Conservation (phyloP, 2,329 filamentous ascomycete genomes). For the Penicillium hesseltinei region DNA sequence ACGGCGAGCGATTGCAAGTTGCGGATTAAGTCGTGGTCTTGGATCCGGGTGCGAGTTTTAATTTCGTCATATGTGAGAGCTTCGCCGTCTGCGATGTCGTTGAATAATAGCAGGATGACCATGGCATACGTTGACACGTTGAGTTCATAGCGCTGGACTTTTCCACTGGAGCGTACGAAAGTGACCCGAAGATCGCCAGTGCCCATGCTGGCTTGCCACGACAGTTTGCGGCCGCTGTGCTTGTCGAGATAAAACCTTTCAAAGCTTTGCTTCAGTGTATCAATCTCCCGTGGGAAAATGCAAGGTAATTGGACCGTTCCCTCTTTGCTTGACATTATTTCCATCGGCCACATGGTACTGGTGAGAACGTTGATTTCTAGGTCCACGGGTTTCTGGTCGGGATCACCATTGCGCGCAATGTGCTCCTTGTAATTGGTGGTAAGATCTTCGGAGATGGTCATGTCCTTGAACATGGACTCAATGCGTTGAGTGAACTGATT, state of each 20-base stretch:
- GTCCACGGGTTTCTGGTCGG: constrained; percentile 66
- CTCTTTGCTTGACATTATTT: constrained; percentile 69
- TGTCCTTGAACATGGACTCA: constrained; percentile 97
- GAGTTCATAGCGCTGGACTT: constrained; percentile 78
- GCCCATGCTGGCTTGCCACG: constrained; percentile 75
- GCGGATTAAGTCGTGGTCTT: constrained; percentile 68
- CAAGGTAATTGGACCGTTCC: constrained; percentile 52
- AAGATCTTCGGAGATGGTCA: constrained; percentile 81
- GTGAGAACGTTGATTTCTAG: constrained; percentile 83
- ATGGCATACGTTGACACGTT: constrained; percentile 92
- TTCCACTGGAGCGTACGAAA: constrained; percentile 70
- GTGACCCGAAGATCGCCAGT: constrained; percentile 80
- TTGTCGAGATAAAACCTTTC: constrained; percentile 84
- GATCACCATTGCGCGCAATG: constrained; percentile 57
- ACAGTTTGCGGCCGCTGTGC: constrained; percentile 82
- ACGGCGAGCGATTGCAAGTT: constrained; percentile 80
- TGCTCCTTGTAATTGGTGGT: constrained; percentile 73
- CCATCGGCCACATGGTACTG: constrained; percentile 91
- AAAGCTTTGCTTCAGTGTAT: constrained; percentile 76
- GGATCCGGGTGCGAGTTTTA: constrained; percentile 76
- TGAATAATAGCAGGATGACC: constrained; percentile 86
- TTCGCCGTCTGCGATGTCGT: constrained; percentile 60
- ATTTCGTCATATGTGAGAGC: constrained; percentile 71
- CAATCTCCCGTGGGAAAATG: constrained; percentile 72
- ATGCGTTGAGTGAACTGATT: constrained; percentile 91